phyloP scores from a whole-genome alignment of 768 basidiomycete species.

The Lactarius hengduanensis region DNA sequence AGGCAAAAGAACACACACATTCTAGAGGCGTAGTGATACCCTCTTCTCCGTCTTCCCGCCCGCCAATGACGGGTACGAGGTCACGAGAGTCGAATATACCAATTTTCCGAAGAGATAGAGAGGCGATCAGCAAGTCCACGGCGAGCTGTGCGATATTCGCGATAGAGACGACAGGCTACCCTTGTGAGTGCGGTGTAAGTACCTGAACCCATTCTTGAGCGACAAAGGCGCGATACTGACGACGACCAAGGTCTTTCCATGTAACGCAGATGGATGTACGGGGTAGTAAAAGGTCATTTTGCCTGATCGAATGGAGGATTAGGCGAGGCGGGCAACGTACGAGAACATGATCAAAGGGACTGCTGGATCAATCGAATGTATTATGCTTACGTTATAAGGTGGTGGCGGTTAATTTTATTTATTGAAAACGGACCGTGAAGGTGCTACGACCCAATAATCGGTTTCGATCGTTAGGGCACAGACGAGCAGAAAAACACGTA shows the following conservation, averaged over 20 bases:
- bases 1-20: constrained; percentile 45
- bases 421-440: too few species aligned
- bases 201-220: neutral
- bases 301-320: neutral
- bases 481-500: too few species aligned
- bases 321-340: neutral
- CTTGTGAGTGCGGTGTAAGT: constrained; percentile 24
- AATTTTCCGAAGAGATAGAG: constrained; percentile 56
- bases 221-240: constrained; percentile 15
- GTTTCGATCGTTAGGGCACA: too few species aligned
- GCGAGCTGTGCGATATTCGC: constrained; percentile 83
- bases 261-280: constrained; percentile 4
- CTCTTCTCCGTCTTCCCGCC: constrained; percentile 56
- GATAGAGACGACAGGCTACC: constrained; percentile 69
- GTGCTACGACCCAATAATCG: too few species aligned
- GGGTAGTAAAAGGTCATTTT: constrained; percentile 25
- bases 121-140: constrained; percentile 68
- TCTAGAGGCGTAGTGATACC: constrained; percentile 77
- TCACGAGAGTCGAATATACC: constrained; percentile 63
- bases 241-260: constrained; percentile 20
- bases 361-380: too few species aligned
- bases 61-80: constrained; percentile 70
- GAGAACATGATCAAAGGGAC: neutral
- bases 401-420: too few species aligned
- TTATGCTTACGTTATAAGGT: too few species aligned